A percentile compares a stretch with the other conserved stretches of the same genome.
These are phyloP conservation scores for Trifolium pratense DNA, from an alignment of 306 rosid species.

Conservation along the genomic window DNA sequence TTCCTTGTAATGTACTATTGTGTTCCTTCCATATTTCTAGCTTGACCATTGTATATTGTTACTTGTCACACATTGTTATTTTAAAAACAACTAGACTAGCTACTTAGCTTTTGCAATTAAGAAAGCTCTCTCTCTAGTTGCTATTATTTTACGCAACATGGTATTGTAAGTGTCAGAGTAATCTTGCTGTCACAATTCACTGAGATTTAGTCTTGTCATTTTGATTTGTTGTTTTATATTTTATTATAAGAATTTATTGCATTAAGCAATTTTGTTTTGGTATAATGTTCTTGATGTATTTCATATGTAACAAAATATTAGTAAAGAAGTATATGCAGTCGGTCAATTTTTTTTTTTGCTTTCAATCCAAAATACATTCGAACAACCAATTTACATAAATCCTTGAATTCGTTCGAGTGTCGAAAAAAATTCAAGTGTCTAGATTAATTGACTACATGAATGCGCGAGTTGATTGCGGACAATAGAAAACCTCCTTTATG, in stretches of 20 bases:
- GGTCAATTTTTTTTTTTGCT: no score
- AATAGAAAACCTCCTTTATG: neutral
- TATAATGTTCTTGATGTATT: neutral
- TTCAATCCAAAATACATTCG: neutral
- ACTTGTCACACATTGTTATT: constrained; percentile 18
- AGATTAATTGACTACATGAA: neutral
- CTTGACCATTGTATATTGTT: constrained; percentile 41
- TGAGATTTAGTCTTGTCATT: neutral
- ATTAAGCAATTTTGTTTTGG: neutral
- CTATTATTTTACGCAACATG: neutral
- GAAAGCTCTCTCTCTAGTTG: neutral
- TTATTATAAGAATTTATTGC: constrained; percentile 5
- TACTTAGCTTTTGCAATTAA: neutral
- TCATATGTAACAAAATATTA: no score
- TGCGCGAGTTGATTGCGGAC: neutral
- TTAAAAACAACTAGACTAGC: neutral
- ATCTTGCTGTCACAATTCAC: neutral
- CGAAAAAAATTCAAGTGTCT: no score
- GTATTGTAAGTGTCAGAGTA: neutral
- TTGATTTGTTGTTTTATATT: neutral
- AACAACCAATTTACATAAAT: neutral
- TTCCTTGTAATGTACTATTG: constrained; percentile 39
- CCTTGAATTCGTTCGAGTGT: neutral
- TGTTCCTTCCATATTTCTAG: constrained; percentile 28
- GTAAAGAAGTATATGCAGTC: no score